A percentile compares a stretch with the other conserved stretches of the same genome.
phyloP scores from a whole-genome alignment of 345 rosid species.

The Trapa incisa region DNA sequence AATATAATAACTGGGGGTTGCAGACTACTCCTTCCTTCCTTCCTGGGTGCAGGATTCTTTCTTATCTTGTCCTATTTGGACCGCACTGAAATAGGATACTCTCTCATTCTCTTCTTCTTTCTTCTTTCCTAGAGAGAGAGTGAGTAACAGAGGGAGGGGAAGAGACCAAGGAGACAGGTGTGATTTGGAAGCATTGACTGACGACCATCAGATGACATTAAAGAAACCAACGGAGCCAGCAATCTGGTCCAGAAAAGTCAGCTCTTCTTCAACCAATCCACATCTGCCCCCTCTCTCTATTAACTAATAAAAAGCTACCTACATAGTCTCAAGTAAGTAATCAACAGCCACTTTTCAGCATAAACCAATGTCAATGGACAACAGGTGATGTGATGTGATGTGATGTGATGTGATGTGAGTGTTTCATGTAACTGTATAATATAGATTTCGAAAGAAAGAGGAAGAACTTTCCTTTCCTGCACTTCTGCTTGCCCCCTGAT shows the following conservation, averaged over 20 bases:
- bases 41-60: neutral
- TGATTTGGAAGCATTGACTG: constrained; percentile 17
- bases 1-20: neutral
- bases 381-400: too few relatives aligned
- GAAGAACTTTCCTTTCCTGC: constrained; percentile 31
- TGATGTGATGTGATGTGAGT: too few relatives aligned
- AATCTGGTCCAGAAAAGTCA: constrained; percentile 27
- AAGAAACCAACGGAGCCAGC: neutral
- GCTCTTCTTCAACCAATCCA: constrained; percentile 16
- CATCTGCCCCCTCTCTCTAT: neutral
- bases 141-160: neutral
- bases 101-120: too few relatives aligned
- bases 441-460: constrained; percentile 10
- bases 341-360: too few relatives aligned
- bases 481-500: constrained; percentile 5
- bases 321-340: too few relatives aligned
- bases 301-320: too few relatives aligned
- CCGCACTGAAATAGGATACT: neutral
- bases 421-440: too few relatives aligned
- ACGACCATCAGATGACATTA: constrained; percentile 3
- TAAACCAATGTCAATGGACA: too few relatives aligned
- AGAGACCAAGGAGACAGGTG: constrained; percentile 17
- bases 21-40: neutral
- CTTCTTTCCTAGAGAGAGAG: neutral
- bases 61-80: neutral